Base-by-base conservation (phyloP, 345 rosid genomes). In the Syzygium oleosum region DNA sequence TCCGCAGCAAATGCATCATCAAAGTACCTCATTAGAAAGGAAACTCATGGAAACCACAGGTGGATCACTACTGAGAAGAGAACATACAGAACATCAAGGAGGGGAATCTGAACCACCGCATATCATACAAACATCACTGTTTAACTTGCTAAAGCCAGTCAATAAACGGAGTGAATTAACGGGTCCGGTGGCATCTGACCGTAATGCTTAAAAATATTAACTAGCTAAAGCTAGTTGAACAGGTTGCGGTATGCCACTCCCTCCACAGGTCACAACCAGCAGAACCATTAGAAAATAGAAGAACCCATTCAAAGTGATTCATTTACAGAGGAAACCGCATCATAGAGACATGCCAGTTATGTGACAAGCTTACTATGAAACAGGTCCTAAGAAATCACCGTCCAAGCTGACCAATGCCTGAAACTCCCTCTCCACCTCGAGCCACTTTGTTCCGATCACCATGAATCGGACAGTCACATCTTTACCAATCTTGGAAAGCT, bases 391-490 rank as follows among this genome's bases (percentile, higher is more conserved):
- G 89, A 90, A 93, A 91, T 95, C 98, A 11, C 97, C 97, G 88
- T 94, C 97, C 92, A 95, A 90, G 88, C 98, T 93, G 73, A 94
- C 97, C 90, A 96, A 61, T 1, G 95, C 99, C 92, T 93, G 99
- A 88, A 96, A 94, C 80, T 96, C 98, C 90, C 97, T 92, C 86
- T 96, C 97, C 5, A 92, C 93, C 89, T 98, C 96, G 78, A 95
- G 87, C 98, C 98, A 95, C 91, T 93, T 94, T 1, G 94, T 93
- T 54, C 93, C 98, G 3, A 96, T 89, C 91, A 96, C 98, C 23
- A 95, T 84, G 90, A 93, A 89, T 5, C 95, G 94, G 41, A 96
- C 88, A 65, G 54, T 88, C 5, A 89, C 90, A 77, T 91, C 97
- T 79, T 95, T 93, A 87, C 91, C 92, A 84, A 96, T 94, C 94